These are phyloP conservation scores for Penicillium fuscoglaucum DNA, from an alignment of 2,329 filamentous ascomycete genomes.

Conservation along the genomic window DNA sequence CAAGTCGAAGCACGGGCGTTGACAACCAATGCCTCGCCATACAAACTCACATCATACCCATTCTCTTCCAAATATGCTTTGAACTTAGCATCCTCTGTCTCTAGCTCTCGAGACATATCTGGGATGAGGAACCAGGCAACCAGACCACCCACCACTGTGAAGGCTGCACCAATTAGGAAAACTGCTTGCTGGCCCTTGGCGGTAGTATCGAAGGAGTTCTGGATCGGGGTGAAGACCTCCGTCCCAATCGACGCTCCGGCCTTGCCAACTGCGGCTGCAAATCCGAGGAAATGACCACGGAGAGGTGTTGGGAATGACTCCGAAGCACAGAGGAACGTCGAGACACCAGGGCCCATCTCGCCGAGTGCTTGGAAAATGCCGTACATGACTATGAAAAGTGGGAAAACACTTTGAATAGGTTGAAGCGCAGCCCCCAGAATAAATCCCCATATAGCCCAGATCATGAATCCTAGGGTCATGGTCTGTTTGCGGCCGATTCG, in stretches of 20 bases:
- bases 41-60: slow-evolving; percentile 39
- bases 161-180: slow-evolving; percentile 54
- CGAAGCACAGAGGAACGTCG: slow-evolving; percentile 40
- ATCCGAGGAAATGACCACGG: slow-evolving; percentile 52
- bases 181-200: slow-evolving; percentile 51
- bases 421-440: slow-evolving; percentile 51
- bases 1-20: background rate
- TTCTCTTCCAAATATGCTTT: slow-evolving; percentile 47
- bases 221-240: slow-evolving; percentile 54
- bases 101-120: slow-evolving; percentile 45
- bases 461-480: slow-evolving; percentile 51
- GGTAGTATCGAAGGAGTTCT: slow-evolving; percentile 45
- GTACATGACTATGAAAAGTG: slow-evolving; percentile 55
- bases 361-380: slow-evolving; percentile 53
- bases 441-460: slow-evolving; percentile 51
- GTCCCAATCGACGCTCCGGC: slow-evolving; percentile 54
- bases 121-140: slow-evolving; percentile 51
- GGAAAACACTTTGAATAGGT: slow-evolving; percentile 49
- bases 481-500: slow-evolving; percentile 52
- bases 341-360: slow-evolving; percentile 54
- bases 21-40: slow-evolving; percentile 14
- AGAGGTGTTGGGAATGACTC: slow-evolving; percentile 54
- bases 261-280: slow-evolving; percentile 52
- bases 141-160: slow-evolving; percentile 50
- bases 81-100: slow-evolving; percentile 49